Conservation (phyloP, 176 grass and related monocot species). For the Luzula sylvatica region DNA sequence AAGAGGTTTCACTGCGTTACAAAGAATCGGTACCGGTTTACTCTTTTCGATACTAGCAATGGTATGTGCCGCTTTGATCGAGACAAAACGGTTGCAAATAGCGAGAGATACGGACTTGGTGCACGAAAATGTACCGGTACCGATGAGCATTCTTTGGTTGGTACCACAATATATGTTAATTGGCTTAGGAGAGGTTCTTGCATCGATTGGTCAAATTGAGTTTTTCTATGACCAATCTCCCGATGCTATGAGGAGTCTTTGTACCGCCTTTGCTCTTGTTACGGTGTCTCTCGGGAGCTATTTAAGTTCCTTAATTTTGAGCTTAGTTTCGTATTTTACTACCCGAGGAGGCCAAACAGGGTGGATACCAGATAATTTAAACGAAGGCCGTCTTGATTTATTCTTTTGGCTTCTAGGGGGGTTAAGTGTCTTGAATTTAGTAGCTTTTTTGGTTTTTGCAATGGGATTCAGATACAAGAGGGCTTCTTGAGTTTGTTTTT, state of each 20-base stretch:
- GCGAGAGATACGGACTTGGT: constrained; percentile 36
- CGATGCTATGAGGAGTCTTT: constrained; percentile 80
- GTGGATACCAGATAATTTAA: constrained; percentile 83
- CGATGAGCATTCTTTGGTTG: constrained; percentile 85
- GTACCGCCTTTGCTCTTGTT: constrained; percentile 51
- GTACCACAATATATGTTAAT: constrained; percentile 71
- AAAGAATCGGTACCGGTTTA: constrained; percentile 68
- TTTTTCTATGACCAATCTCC: constrained; percentile 73
- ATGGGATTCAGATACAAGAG: constrained; percentile 67
- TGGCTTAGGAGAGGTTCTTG: constrained; percentile 65
- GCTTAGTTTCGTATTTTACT: constrained; percentile 46
- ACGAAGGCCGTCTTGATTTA: constrained; percentile 78
- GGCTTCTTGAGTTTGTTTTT: constrained; percentile 22
- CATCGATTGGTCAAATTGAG: constrained; percentile 62
- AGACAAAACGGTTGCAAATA: constrained; percentile 56
- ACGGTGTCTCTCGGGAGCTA: constrained; percentile 57
- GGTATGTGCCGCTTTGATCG: constrained; percentile 55
- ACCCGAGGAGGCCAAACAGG: constrained; percentile 46
- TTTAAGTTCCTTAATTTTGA: constrained; percentile 63
- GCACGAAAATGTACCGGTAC: constrained; percentile 40
- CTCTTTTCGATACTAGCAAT: constrained; percentile 66
- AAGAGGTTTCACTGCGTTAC: constrained; percentile 71
- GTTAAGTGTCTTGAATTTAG: constrained; percentile 52
- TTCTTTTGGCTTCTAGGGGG: constrained; percentile 85
- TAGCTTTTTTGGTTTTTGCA: constrained; percentile 48